Percentiles rank a stretch among this genome's conserved stretches.
These are phyloP conservation scores for Boletus barrowsii DNA, from an alignment of 768 basidiomycete genomes.

Conservation along the genomic window DNA sequence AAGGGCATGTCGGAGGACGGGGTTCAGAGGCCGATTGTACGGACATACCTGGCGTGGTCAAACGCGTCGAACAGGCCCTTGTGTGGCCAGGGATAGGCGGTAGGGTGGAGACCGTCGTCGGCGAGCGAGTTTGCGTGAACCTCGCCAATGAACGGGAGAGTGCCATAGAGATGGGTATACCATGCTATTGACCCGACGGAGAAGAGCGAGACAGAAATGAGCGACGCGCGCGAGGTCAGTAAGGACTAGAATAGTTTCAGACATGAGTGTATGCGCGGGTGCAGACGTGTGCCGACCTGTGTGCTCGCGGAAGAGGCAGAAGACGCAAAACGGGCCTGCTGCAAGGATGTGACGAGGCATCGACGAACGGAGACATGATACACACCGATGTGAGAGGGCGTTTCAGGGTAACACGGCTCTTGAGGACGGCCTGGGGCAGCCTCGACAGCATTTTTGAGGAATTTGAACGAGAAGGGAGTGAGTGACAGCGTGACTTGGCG, in stretches of 20 bases:
- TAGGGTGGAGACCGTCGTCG: slow-evolving; percentile 92
- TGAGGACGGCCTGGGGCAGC: slow-evolving; percentile 73
- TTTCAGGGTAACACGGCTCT: slow-evolving; percentile 45
- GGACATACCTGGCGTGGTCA: slow-evolving; percentile 88
- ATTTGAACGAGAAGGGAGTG: slow-evolving; percentile 42
- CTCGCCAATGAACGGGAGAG: slow-evolving; percentile 84
- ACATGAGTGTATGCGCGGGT: background rate
- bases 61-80: slow-evolving; percentile 85
- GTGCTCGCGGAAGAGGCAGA: slow-evolving; percentile 55
- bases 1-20: slow-evolving; percentile 8
- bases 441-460: slow-evolving; percentile 76
- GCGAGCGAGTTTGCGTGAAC: slow-evolving; percentile 90
- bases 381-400: slow-evolving; percentile 53
- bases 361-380: background rate
- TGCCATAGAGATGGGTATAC: slow-evolving; percentile 94
- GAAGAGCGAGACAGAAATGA: slow-evolving; percentile 71
- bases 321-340: slow-evolving; percentile 62
- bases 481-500: slow-evolving; percentile 41
- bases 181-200: slow-evolving; percentile 90
- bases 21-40: slow-evolving; percentile 10
- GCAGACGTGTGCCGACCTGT: slow-evolving; percentile 50
- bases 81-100: slow-evolving; percentile 88
- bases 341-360: slow-evolving; percentile 9
- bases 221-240: slow-evolving; percentile 66
- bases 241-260: slow-evolving; percentile 45